Conservation (phyloP, 2,329 filamentous ascomycete genomes). For the Aspergillus versicolor region DNA sequence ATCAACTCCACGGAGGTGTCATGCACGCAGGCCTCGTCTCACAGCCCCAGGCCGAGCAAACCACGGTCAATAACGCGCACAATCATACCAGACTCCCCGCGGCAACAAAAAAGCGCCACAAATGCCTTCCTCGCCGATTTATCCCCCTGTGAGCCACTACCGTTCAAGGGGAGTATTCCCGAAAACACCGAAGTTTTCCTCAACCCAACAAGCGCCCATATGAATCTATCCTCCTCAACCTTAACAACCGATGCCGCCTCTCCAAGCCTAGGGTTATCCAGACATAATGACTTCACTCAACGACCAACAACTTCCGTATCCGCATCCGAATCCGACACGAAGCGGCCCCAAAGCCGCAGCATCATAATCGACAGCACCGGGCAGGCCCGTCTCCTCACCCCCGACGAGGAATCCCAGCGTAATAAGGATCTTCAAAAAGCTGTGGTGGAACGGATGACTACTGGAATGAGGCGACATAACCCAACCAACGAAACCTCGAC, state of each 20-base stretch:
- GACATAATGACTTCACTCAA: neutral
- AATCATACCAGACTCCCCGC: neutral
- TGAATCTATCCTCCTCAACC: constrained; percentile 6
- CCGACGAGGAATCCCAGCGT: constrained; percentile 21
- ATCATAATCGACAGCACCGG: constrained; percentile 26
- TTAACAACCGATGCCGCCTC: neutral
- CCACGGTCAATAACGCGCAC: constrained; percentile 6
- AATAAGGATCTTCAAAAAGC: constrained; percentile 22
- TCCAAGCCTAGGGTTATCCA: constrained; percentile 11
- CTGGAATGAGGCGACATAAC: constrained; percentile 9
- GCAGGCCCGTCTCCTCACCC: constrained; percentile 18
- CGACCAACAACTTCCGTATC: neutral
- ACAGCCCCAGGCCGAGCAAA: neutral
- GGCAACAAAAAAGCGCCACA: constrained; percentile 10
- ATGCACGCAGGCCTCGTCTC: constrained; percentile 2
- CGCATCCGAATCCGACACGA: neutral
- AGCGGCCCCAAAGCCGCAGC: neutral
- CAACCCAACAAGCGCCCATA: constrained; percentile 10
- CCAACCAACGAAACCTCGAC: neutral
- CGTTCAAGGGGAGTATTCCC: neutral
- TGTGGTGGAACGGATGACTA: constrained; percentile 27
- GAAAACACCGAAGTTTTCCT: constrained; percentile 22
- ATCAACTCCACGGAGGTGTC: neutral
- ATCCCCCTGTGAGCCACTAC: neutral
- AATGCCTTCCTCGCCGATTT: constrained; percentile 8